phyloP scores from a whole-genome alignment of 495 filamentous ascomycete genomes.

The Durotheca rogersii region DNA sequence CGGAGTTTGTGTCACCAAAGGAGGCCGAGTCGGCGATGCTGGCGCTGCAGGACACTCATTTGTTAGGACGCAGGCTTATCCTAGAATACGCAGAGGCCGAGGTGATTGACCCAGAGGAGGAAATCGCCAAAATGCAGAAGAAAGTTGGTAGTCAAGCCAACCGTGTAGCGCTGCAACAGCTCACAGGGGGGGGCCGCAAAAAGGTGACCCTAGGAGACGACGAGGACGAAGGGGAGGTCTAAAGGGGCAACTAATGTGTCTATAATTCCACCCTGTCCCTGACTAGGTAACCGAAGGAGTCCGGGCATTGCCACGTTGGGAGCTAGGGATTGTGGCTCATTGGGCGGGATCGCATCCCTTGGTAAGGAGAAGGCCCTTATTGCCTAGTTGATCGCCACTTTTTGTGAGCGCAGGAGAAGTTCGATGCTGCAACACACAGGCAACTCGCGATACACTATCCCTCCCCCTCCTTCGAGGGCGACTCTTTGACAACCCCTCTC shows the following conservation, averaged over 20 bases:
- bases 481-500: constrained; percentile 23
- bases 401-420: constrained; percentile 25
- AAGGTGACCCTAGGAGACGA: constrained; percentile 81
- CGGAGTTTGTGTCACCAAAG: constrained; percentile 86
- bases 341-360: constrained; percentile 30
- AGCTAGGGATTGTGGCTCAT: constrained; percentile 31
- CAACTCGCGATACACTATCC: constrained; percentile 25
- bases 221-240: constrained; percentile 62
- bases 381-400: constrained; percentile 20
- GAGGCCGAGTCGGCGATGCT: constrained; percentile 94
- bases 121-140: constrained; percentile 93
- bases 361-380: constrained; percentile 28
- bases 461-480: constrained; percentile 20
- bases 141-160: constrained; percentile 86
- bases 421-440: constrained; percentile 25
- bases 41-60: constrained; percentile 87
- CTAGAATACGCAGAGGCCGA: constrained; percentile 87
- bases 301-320: constrained; percentile 34
- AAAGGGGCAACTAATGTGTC: constrained; percentile 30
- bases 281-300: constrained; percentile 25
- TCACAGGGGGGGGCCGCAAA: constrained; percentile 78
- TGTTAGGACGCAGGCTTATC: constrained; percentile 83
- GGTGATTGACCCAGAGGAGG: constrained; percentile 85
- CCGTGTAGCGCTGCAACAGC: constrained; percentile 82
- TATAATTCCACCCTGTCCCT: constrained; percentile 27